A percentile compares a stretch with the other conserved stretches of the same genome.
These are phyloP conservation scores for Paramecium primaurelia DNA, from an alignment of 73 alveolate species.

Conservation along the genomic window DNA sequence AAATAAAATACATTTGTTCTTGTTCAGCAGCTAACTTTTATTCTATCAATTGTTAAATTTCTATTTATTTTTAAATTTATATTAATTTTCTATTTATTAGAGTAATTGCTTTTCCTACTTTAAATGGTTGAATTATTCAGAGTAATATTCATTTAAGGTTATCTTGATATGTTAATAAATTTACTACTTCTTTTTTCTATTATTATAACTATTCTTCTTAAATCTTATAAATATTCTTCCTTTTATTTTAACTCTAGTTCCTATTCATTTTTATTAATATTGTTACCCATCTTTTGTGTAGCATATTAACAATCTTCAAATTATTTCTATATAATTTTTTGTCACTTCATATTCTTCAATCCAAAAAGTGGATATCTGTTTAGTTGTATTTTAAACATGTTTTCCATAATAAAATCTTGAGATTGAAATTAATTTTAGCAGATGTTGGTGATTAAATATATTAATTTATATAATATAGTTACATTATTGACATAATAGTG, in stretches of 20 bases:
- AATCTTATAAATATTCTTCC: not conserved
- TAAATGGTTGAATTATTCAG: not conserved
- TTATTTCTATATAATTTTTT: slow-evolving; percentile 46
- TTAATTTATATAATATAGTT: not conserved
- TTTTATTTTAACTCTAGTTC: not conserved
- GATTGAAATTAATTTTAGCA: not conserved
- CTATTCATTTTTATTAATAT: not conserved
- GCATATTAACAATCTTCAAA: slow-evolving; percentile 30
- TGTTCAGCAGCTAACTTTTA: not conserved
- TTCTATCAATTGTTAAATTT: not conserved
- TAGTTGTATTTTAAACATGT: slow-evolving; percentile 55
- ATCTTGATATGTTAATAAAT: not conserved
- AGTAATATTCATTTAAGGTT: not conserved
- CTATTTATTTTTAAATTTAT: not conserved
- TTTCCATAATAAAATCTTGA: not conserved
- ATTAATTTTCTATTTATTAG: not conserved
- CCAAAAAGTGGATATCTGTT: slow-evolving; percentile 44
- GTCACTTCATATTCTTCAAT: slow-evolving; percentile 55
- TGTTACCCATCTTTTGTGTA: not conserved
- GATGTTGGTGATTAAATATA: no score
- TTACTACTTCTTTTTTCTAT: not conserved
- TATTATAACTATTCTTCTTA: not conserved
- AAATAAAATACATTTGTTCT: not conserved
- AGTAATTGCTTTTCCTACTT: not conserved
- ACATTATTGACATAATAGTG: not conserved